Percentiles rank a stretch among this genome's conserved stretches.
Conservation (phyloP, 2,329 filamentous ascomycete genomes). For the Ciborinia camelliae region DNA sequence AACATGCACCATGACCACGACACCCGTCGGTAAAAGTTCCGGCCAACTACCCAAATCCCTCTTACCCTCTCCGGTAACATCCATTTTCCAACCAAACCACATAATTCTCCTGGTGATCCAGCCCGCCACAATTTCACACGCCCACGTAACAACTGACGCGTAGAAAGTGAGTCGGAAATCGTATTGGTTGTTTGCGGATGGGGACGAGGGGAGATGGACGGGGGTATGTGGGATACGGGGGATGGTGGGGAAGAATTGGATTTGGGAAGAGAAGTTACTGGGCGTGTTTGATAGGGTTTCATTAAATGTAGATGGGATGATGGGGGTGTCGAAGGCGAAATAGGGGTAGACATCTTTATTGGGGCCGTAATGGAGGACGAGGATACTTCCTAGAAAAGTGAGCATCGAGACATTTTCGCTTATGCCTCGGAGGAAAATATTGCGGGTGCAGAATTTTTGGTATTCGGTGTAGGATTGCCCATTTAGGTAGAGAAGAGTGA, state of each 20-base stretch:
- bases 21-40: constrained; percentile 62
- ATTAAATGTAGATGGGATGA: constrained; percentile 3
- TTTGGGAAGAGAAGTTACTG: constrained; percentile 8
- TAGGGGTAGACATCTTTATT: constrained; percentile 69
- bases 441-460: constrained; percentile 62
- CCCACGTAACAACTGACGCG: constrained; percentile 63
- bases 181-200: constrained; percentile 45
- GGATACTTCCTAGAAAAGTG: constrained; percentile 62
- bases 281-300: constrained; percentile 4
- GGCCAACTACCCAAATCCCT: constrained; percentile 64
- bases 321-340: constrained; percentile 56
- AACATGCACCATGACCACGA: constrained; percentile 64
- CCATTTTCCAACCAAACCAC: constrained; percentile 55
- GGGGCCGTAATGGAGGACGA: constrained; percentile 62
- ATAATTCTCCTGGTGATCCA: constrained; percentile 58
- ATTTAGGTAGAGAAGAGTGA: constrained; percentile 53
- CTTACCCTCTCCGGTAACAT: constrained; percentile 62
- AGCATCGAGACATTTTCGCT: constrained; percentile 67
- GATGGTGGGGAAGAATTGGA: neutral
- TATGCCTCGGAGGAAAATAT: constrained; percentile 64
- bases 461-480: constrained; percentile 60
- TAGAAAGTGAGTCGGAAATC: constrained; percentile 62
- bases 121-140: constrained; percentile 61
- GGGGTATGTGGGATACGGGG: neutral
- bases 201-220: neutral